Conservation (phyloP, 306 rosid species). For the Styphnolobium japonicum region DNA sequence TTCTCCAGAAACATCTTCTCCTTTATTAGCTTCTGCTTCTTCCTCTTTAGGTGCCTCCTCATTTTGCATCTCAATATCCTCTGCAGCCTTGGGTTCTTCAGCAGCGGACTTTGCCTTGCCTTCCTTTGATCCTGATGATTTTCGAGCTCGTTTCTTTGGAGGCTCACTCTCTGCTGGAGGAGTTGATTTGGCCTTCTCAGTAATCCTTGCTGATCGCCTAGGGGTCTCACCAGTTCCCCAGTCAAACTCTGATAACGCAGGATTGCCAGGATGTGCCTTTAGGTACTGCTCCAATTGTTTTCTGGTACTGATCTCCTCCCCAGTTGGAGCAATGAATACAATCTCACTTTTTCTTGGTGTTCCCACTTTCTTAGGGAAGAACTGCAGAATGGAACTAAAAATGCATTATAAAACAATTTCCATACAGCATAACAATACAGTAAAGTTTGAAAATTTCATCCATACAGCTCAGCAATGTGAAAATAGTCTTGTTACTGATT, state of each 20-base stretch:
- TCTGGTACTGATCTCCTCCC: constrained; percentile 53
- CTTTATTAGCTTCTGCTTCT: background rate
- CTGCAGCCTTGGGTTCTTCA: constrained; percentile 36
- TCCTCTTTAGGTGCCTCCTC: constrained; percentile 5
- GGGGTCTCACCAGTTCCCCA: constrained; percentile 78
- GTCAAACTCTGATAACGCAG: constrained; percentile 60
- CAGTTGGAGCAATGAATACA: constrained; percentile 60
- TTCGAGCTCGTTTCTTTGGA: constrained; percentile 56
- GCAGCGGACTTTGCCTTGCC: background rate
- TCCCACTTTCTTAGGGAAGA: constrained; percentile 59
- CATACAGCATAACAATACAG: background rate
- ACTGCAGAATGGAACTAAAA: constrained; percentile 30
- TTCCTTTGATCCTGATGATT: constrained; percentile 44
- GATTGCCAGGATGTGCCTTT: constrained; percentile 59
- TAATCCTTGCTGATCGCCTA: constrained; percentile 66
- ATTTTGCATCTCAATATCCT: constrained; percentile 30
- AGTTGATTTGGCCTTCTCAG: constrained; percentile 60
- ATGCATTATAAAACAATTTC: background rate
- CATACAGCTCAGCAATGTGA: background rate
- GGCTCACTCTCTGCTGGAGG: constrained; percentile 51
- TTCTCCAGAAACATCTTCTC: constrained; percentile 19
- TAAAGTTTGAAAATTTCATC: too few relatives aligned
- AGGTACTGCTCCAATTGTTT: constrained; percentile 72
- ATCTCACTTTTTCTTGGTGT: constrained; percentile 59
- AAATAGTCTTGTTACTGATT: background rate